phyloP scores from a whole-genome alignment of 2,329 filamentous ascomycete genomes.

The Trichoderma sp. region DNA sequence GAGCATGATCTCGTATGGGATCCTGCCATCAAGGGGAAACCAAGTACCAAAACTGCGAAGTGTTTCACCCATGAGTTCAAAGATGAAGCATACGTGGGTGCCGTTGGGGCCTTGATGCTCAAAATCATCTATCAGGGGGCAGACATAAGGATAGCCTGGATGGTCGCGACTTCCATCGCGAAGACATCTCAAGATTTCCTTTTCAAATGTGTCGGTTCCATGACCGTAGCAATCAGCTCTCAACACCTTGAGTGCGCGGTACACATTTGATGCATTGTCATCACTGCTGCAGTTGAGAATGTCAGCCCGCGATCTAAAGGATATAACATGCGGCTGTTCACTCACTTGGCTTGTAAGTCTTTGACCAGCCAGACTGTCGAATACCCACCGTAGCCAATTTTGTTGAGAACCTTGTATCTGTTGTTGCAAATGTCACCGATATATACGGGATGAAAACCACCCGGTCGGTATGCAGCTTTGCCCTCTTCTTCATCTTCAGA shows the following conservation, averaged over 20 bases:
- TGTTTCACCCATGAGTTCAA: slow-evolving; percentile 1
- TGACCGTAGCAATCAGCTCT: neutral
- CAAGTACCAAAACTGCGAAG: neutral
- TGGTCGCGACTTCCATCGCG: neutral
- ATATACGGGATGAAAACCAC: slow-evolving; percentile 23
- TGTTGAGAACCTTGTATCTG: slow-evolving; percentile 21
- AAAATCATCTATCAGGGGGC: neutral
- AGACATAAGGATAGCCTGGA: neutral
- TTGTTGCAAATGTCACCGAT: slow-evolving; percentile 20
- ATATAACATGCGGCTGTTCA: neutral
- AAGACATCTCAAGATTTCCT: neutral
- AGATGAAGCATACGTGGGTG: neutral
- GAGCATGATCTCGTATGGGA: neutral
- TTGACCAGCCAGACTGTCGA: slow-evolving; percentile 24
- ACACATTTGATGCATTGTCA: neutral
- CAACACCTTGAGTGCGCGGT: neutral
- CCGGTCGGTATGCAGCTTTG: slow-evolving; percentile 14
- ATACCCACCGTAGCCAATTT: slow-evolving; percentile 24
- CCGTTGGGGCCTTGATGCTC: neutral
- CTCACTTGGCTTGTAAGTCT: slow-evolving; percentile 4
- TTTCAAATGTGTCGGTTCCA: neutral
- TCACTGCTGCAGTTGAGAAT: neutral
- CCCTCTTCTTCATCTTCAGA: neutral
- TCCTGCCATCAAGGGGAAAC: neutral
- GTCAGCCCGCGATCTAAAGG: neutral